Base-by-base conservation (phyloP, 1,284 basidiomycete genomes). In the Heterobasidion parviporum region DNA sequence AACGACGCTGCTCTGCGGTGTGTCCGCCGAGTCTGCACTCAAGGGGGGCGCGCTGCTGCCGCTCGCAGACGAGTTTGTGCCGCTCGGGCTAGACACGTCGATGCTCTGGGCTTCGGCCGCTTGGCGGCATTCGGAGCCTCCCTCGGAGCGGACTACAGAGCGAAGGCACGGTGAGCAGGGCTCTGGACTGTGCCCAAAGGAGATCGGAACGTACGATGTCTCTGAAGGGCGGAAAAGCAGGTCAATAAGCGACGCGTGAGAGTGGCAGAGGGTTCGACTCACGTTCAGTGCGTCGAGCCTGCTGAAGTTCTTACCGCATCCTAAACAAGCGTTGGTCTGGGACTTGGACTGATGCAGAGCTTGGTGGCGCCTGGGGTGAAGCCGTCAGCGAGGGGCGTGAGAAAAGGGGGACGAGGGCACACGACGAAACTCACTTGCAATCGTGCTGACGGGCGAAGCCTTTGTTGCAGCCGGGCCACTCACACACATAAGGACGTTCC, bases 361-460 rank as follows among this genome's bases (percentile, higher is more conserved):
- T 73, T 93, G 90, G 68, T 94, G 93, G 45, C 89, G 84, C 67
- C 87, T 89, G 3, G 26, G 26, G 26, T 26, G 26, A 26, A 26
- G 26, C 3, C 26, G 26, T 26, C 26, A 26, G 26, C 26, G 3
- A 26, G 5, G 26, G 26, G 26, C 3, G n/a, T n/a, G 38, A 3
- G 38, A 41, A 6, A 20, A 50, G 56, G 47, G 55, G 43, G 36
- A 52, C 15, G 51, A 18, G 34, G 56, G 51, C 41, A 38, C 36
- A 44, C 52, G 41, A 57, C 41, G 46, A 50, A 6, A 81, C 87
- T 62, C 75, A 91, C 83, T 96, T 96, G 87, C 94, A 96, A 70
- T 98, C 94, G 70, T 97, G 94, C 68, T 94, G 92, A 50, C 94
- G 82, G 38, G 94, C 94, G 67, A 97, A 97, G 26, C 92, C 87